Evolutionary conservation across 2,329 filamentous ascomycete species (phyloP), one percentile per base, ranked within the genome.

Genomic region (Geosmithia putterillii): DNA sequence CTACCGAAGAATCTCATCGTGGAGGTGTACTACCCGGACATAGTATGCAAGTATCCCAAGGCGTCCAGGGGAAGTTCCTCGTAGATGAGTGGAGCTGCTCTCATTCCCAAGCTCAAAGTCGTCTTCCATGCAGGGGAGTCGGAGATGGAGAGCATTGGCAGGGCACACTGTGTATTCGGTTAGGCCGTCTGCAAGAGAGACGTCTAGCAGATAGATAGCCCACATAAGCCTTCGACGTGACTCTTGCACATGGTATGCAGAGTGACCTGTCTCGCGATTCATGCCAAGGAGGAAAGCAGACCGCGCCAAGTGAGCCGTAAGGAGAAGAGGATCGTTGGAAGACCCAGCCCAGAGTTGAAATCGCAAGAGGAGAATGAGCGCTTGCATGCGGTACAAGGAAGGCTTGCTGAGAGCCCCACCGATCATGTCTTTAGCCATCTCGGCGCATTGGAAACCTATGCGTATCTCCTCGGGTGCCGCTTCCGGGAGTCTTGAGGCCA

Each of bases 41-140:
- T 44, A 44, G 25, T 40, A 44, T n/a, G 36, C 42, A 4, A 40
- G 39, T 14, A 44, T 44, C 6, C 42, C 42, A 15, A 44, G n/a
- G 2, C 42, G 10, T 15, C 12, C 14, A 14, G 32, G 12, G 19
- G 36, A 5, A 12, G 20, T 19, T 14, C 7, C 38, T 35, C 22
- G 21, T 3, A 18, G 15, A 10, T 18, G 20, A 14, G 19, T 44
- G 8, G 42, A 44, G 10, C 21, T 6, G 19, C 22, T 44, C 14
- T 44, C 42, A 9, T 22, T 25, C 12, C 32, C 42, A 17, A 44
- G 42, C 38, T 44, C 42, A 18, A 44, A 44, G 37, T 44, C 38
- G 22, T 44, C 42, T 20, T 44, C 42, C 15, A 44, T 19, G 25
- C 42, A 40, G 10, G 42, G 42, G 8, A 44, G 42, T 17, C 42